Percentiles rank a stretch among this genome's conserved stretches.
phyloP scores from a whole-genome alignment of 2,329 filamentous ascomycete genomes.

The Trematosphaeria pertusa region DNA sequence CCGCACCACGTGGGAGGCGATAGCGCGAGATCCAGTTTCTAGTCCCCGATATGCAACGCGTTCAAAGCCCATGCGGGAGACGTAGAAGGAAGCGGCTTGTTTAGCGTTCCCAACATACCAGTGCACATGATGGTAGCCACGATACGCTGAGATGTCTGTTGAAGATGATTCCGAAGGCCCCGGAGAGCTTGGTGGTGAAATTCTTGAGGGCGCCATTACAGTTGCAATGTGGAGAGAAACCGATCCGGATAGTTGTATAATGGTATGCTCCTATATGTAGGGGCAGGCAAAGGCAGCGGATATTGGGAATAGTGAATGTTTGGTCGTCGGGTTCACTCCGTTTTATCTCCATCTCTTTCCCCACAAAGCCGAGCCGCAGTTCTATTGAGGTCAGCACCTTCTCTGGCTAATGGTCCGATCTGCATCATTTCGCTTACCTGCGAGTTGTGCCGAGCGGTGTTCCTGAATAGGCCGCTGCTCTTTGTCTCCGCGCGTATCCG shows the following conservation, averaged over 20 bases:
- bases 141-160: slow-evolving; percentile 63
- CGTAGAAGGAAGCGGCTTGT: slow-evolving; percentile 90
- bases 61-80: slow-evolving; percentile 84
- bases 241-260: background rate
- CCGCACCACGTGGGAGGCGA: slow-evolving; percentile 83
- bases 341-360: slow-evolving; percentile 10
- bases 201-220: slow-evolving; percentile 43
- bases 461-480: slow-evolving; percentile 14
- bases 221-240: background rate
- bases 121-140: slow-evolving; percentile 89
- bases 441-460: slow-evolving; percentile 14
- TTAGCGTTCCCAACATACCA: slow-evolving; percentile 99
- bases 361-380: slow-evolving; percentile 9
- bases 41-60: slow-evolving; percentile 84
- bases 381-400: background rate
- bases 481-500: slow-evolving; percentile 16
- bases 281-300: too few species aligned
- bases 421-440: slow-evolving; percentile 10
- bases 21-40: slow-evolving; percentile 81
- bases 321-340: too few species aligned
- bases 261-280: too few species aligned
- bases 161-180: slow-evolving; percentile 24
- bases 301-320: too few species aligned
- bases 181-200: slow-evolving; percentile 53
- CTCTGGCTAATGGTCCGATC: background rate